phyloP scores from a whole-genome alignment of 306 rosid species.

The Quillaja saponaria region DNA sequence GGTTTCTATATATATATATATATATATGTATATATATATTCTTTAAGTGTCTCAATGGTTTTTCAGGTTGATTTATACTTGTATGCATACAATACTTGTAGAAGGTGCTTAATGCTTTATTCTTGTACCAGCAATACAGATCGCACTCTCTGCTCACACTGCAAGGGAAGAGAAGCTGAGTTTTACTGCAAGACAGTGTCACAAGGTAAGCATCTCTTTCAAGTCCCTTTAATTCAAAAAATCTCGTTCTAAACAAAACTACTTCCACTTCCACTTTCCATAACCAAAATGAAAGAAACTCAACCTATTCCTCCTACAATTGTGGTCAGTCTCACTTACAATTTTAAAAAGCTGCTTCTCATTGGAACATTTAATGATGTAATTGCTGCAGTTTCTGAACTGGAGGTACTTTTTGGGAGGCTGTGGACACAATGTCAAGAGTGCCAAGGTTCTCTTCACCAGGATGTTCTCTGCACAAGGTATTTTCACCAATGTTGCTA shows the following conservation, averaged over 20 bases:
- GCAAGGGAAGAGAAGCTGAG: conserved; percentile 92
- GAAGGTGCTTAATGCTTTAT: conserved; percentile 10
- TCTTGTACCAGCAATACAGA: conserved; percentile 53
- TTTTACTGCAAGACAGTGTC: conserved; percentile 81
- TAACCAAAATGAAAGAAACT: too few species aligned
- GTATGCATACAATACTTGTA: conserved; percentile 5
- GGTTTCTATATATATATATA: too few species aligned
- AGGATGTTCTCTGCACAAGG: conserved; percentile 99
- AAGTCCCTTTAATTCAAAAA: conserved; percentile 3
- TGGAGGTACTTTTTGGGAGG: conserved; percentile 87
- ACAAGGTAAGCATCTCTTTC: conserved; percentile 53
- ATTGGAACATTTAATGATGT: conserved; percentile 30
- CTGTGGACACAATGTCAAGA: conserved; percentile 99
- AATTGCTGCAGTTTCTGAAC: conserved; percentile 73
- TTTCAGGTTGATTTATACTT: not conserved
- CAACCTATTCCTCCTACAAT: too few species aligned
- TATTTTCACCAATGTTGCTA: conserved; percentile 33
- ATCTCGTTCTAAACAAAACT: too few species aligned
- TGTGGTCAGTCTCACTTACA: too few species aligned
- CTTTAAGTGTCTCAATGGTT: not conserved
- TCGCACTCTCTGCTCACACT: conserved; percentile 73
- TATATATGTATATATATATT: conserved; percentile 5
- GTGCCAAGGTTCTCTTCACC: conserved; percentile 99
- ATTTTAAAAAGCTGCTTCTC: conserved; percentile 10
- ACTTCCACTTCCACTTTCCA: too few species aligned